Base-by-base conservation (phyloP, 1,284 basidiomycete species). In the Puccinia coronata region DNA sequence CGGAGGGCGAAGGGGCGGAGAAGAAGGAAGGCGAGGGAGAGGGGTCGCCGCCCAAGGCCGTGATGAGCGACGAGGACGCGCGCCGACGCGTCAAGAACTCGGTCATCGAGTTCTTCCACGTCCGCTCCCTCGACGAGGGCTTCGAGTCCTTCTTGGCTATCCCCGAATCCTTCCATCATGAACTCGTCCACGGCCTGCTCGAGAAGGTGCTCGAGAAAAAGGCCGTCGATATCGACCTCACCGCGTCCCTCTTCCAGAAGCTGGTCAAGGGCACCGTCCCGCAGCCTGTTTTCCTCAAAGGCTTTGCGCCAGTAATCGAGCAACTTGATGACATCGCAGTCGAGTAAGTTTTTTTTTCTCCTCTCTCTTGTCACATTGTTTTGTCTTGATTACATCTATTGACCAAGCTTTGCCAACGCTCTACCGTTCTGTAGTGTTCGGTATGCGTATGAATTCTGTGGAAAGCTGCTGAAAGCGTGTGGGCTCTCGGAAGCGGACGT, bases 361-460 rank as follows among this genome's bases (percentile, higher is more conserved):
- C n/a, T n/a, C n/a, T n/a, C n/a, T n/a, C n/a, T n/a, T n/a, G n/a
- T n/a, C n/a, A n/a, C n/a, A n/a, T n/a, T n/a, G n/a, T n/a, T n/a
- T n/a, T n/a, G n/a, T n/a, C n/a, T n/a, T n/a, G n/a, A n/a, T n/a
- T n/a, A 63, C 34, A 12, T 63, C 55, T 23, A 31, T 53, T 8
- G 6, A 16, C 51, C 43, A 16, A 53, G 51, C 51, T 53, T 11
- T 16, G 12, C 51, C 14, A 11, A 8, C 6, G 12, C 5, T n/a
- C 51, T n/a, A n/a, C 18, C 18, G 6, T 53, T 20, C 18, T 23
- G 12, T 25, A 80, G 77, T 61, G 31, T 28, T n/a, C 77, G 49
- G 43, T 49, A 34, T 23, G 77, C 77, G 5, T 80, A 80, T 72
- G 55, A 70, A 31, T 47, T 39, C 69, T 71, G 51, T 36, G 77